Evolutionary conservation across 768 basidiomycete genomes (phyloP), one percentile per base, ranked within the genome.

Genomic region (Suillus cothurnatus): DNA sequence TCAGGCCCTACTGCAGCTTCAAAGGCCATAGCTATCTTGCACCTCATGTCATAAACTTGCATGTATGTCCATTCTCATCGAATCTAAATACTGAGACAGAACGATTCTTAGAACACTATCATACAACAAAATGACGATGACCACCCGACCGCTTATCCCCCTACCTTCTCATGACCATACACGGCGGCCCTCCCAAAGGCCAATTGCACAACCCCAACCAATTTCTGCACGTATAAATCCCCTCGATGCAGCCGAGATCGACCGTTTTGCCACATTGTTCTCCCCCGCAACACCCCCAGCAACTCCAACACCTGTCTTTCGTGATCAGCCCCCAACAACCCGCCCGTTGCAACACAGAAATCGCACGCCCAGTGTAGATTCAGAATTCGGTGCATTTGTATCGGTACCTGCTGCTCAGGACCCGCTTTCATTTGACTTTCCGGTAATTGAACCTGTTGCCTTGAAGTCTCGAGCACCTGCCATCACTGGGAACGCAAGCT

Each of bases 381-480:
- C 83, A 0, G 88, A 89, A 23, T 88, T 88, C 70, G 87, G 88
- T 12, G 78, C 86, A 0, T 89, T 89, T 61, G 85, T 90, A 2
- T 85, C 85, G 4, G 86, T 89, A 1, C 78, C 84, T 0, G 76
- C 83, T 0, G 70, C 78, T 11, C 83, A 88, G 41, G 86, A 89
- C 65, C 86, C 88, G 4, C 76, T 86, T 31, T 72, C 72, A 49
- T 72, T 53, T 19, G 45, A 59, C 32, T 63, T 50, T 21, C 55
- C 53, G 2, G 21, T 19, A 1, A 38, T 23, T 3, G 57, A 58
- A 26, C 38, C 36, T 19, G 23, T 17, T 26, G 2, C 57, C 23
- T 6, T n/a, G 34, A 57, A 57, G 8, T 19, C 60, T 19, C 43
- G 47, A 6, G 31, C 43, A 8, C 64, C 57, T 43, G 23, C 26